phyloP scores from a whole-genome alignment of 176 grass and related monocot genomes.

The Lolium perenne region DNA sequence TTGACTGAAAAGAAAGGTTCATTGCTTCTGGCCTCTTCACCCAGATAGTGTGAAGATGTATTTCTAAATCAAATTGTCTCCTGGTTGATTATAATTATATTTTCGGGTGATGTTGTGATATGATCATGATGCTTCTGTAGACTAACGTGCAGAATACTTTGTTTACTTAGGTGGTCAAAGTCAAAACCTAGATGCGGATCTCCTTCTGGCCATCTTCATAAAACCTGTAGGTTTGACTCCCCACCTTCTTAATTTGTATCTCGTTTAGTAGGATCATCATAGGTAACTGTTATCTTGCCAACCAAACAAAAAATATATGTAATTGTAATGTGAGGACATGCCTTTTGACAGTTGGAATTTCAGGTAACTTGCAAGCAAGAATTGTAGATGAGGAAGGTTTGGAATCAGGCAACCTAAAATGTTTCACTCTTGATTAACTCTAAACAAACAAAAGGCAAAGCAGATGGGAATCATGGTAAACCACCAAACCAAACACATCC shows the following conservation, averaged over 20 bases:
- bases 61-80: background rate
- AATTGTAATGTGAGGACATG: background rate
- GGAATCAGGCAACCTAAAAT: constrained; percentile 50
- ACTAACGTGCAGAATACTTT: background rate
- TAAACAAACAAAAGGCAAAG: constrained; percentile 1
- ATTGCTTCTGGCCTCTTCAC: background rate
- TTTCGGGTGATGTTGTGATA: background rate
- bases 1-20: background rate
- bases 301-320: background rate
- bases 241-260: background rate
- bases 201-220: constrained; percentile 2
- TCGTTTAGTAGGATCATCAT: background rate
- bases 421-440: background rate
- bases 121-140: constrained; percentile 9
- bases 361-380: constrained; percentile 52
- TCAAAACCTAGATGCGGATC: constrained; percentile 23
- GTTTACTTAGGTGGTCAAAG: constrained; percentile 23
- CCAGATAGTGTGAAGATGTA: background rate
- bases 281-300: background rate
- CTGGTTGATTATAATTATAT: background rate
- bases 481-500: constrained; percentile 46
- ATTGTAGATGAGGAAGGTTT: constrained; percentile 44
- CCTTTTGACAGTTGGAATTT: background rate
- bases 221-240: constrained; percentile 37
- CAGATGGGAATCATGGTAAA: constrained; percentile 56